phyloP scores from a whole-genome alignment of 306 rosid genomes.

The Gastrolobium bilobum region DNA sequence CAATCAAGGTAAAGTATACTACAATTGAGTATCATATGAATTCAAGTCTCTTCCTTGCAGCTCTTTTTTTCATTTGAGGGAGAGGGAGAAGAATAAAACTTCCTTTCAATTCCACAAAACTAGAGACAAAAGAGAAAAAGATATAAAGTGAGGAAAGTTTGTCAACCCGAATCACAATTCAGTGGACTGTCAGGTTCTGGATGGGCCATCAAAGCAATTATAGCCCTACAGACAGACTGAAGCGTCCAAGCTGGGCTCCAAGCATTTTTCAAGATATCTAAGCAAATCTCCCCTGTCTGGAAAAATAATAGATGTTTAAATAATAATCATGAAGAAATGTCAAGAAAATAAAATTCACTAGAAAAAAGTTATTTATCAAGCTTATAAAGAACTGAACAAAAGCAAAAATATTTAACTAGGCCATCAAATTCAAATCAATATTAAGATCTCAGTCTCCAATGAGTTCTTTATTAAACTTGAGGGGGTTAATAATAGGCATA shows the following conservation, averaged over 20 bases:
- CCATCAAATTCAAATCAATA: slow-evolving; percentile 34
- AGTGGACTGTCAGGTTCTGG: slow-evolving; percentile 98
- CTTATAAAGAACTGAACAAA: slow-evolving; percentile 37
- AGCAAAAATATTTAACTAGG: slow-evolving; percentile 16
- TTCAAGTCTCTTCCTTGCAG: slow-evolving; percentile 20
- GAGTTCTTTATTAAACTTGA: slow-evolving; percentile 34
- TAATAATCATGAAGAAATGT: slow-evolving; percentile 4
- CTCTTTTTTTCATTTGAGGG: slow-evolving; percentile 12
- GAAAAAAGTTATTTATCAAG: neutral
- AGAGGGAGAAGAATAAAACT: neutral
- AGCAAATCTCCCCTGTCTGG: slow-evolving; percentile 98
- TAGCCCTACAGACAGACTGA: slow-evolving; percentile 98
- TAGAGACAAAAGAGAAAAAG: slow-evolving; percentile 10
- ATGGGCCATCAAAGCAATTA: slow-evolving; percentile 98
- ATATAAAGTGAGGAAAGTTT: slow-evolving; percentile 32
- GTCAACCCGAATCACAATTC: slow-evolving; percentile 92
- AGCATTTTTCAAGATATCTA: slow-evolving; percentile 96
- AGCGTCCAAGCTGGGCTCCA: slow-evolving; percentile 99
- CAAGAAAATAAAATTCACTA: slow-evolving; percentile 28
- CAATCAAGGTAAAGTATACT: slow-evolving; percentile 15
- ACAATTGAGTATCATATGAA: slow-evolving; percentile 24
- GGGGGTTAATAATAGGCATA: slow-evolving; percentile 3
- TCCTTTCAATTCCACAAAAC: slow-evolving; percentile 1
- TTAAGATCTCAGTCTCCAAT: neutral
- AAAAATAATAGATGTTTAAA: slow-evolving; percentile 35